Evolutionary conservation across 2,329 filamentous ascomycete genomes (phyloP), one percentile per base, ranked within the genome.

Genomic region (Cylindrodendrum hubeiense): DNA sequence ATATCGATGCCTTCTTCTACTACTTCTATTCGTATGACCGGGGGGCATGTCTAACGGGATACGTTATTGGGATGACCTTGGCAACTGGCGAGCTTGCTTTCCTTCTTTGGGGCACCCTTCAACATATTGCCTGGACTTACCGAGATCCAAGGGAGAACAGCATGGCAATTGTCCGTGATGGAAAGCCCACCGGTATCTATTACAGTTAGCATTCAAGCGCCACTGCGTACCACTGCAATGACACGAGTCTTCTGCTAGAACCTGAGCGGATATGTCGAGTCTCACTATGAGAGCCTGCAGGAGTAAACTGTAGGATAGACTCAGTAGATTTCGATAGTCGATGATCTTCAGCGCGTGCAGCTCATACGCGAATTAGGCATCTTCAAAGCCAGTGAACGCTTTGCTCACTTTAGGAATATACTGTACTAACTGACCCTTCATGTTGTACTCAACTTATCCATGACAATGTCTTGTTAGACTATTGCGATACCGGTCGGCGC

Each of bases 1-100:
- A 72, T 7, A 4, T 74, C 1, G 76, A 76, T 26, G 76, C 70
- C 2, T 78, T 78, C 24, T 78, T 71, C 65, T 78, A 77, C 30
- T 78, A 78, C 60, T 78, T 78, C 41, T 77, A 78, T 62, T 77
- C 76, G 7, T 77, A 75, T 49, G 71, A 78, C 19, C 66, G 70
- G 37, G 76, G 75, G 69, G 66, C 10, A 44, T 44, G 22, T 47
- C 70, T 28, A 22, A 63, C 12, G 67, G 67, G 2, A 63, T 70
- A 57, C 66, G 68, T 47, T 75, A 74, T 51, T 73, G 73, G 10
- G 67, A 75, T 41, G 73, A 76, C 51, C 68, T 37, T 33, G 22
- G 26, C 30, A 51, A 56, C 28, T 51, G 24, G 43, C 24, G 24
- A 37, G 28, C 37, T 39, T 9, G 28, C 12, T 33, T 33, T 12